Evolutionary conservation across 2,329 filamentous ascomycete species (phyloP).

Genomic region (Leptodontidium sp.): DNA sequence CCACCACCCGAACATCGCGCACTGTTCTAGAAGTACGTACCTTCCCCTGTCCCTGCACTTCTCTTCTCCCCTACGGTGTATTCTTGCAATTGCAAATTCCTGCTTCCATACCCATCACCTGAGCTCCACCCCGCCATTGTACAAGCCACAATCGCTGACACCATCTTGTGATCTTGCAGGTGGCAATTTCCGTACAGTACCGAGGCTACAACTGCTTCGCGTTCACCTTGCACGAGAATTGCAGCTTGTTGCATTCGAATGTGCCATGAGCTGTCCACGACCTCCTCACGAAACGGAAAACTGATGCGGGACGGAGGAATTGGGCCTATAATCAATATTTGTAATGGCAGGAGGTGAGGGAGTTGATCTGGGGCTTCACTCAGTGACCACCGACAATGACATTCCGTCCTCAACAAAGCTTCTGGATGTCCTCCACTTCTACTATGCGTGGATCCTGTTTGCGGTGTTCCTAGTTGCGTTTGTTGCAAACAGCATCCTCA

Average conservation of each 20-base stretch:
- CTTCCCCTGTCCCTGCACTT: constrained; percentile 16
- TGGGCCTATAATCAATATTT: constrained; percentile 35
- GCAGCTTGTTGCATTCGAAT: constrained; percentile 36
- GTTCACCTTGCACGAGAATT: constrained; percentile 28
- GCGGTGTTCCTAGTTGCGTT: constrained; percentile 70
- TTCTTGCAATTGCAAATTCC: neutral
- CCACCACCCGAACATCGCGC: constrained; percentile 9
- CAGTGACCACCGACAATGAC: constrained; percentile 25
- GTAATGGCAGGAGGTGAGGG: constrained; percentile 43
- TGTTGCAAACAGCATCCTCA: constrained; percentile 65
- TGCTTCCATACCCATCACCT: constrained; percentile 30
- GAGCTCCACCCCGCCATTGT: constrained; percentile 26
- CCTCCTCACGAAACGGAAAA: constrained; percentile 36
- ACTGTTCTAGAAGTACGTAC: constrained; percentile 4
- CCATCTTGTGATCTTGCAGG: constrained; percentile 40
- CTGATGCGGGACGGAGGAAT: constrained; percentile 44
- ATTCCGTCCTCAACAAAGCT: constrained; percentile 27
- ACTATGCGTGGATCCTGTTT: constrained; percentile 70
- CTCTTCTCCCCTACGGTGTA: neutral
- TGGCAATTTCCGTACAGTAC: constrained; percentile 36
- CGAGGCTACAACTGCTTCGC: constrained; percentile 38
- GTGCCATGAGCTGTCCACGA: constrained; percentile 44
- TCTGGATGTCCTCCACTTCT: constrained; percentile 47
- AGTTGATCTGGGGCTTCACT: constrained; percentile 38
- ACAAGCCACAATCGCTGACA: constrained; percentile 40